Percentiles rank a stretch among this genome's conserved stretches.
Conservation (phyloP, 2,329 filamentous ascomycete genomes). For the Fusarium continuum region DNA sequence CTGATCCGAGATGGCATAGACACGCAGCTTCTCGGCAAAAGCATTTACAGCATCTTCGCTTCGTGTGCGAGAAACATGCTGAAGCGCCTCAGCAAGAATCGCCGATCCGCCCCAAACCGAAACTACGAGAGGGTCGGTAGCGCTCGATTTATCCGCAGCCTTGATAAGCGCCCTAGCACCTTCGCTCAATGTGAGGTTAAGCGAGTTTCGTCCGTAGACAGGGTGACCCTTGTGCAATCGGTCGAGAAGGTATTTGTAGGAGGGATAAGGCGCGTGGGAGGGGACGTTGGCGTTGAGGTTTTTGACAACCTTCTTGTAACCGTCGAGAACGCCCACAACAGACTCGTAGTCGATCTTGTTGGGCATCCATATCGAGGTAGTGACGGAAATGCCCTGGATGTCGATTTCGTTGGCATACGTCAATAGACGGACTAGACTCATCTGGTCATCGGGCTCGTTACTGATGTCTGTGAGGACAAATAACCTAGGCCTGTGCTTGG, state of each 20-base stretch:
- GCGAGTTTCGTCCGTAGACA: constrained; percentile 38
- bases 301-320: constrained; percentile 42
- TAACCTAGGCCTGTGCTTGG: constrained; percentile 42
- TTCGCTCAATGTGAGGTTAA: constrained; percentile 35
- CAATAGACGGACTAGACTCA: constrained; percentile 54
- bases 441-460: constrained; percentile 57
- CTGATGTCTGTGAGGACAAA: constrained; percentile 56
- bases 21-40: constrained; percentile 54
- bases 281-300: constrained; percentile 18
- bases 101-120: constrained; percentile 64
- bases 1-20: constrained; percentile 68
- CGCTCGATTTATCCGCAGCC: constrained; percentile 17
- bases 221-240: constrained; percentile 3
- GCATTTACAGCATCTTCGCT: constrained; percentile 44
- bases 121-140: constrained; percentile 56
- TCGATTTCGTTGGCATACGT: constrained; percentile 57
- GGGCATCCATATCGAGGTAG: constrained; percentile 56
- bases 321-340: constrained; percentile 43
- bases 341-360: constrained; percentile 44
- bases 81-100: constrained; percentile 59
- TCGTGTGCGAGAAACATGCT: constrained; percentile 44
- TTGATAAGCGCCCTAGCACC: constrained; percentile 55
- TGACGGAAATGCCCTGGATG: constrained; percentile 54
- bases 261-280: not conserved
- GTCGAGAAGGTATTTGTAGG: not conserved